Conservation (phyloP, 2,329 filamentous ascomycete genomes). For the Trichoderma citrinoviride region DNA sequence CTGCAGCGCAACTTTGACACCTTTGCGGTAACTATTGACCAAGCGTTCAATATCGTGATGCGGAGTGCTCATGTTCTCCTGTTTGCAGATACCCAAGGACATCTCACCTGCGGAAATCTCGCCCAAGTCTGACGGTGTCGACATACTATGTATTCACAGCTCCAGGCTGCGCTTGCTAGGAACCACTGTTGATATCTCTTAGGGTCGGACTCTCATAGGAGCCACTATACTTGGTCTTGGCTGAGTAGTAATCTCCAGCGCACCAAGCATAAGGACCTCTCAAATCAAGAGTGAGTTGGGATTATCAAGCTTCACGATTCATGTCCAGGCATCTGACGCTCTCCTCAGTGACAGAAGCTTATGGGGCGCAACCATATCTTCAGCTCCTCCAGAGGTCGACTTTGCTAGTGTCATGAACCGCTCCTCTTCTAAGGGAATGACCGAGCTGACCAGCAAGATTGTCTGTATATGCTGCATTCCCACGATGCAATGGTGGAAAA, state of each 20-base stretch:
- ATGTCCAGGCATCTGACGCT: neutral
- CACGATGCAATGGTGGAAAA: neutral
- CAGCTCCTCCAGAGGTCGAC: constrained; percentile 55
- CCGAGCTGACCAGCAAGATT: constrained; percentile 62
- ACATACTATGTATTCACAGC: constrained; percentile 35
- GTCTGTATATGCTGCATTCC: constrained; percentile 38
- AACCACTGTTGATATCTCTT: neutral
- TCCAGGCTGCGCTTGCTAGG: neutral
- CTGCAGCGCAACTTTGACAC: constrained; percentile 44
- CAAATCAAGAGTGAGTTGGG: constrained; percentile 14
- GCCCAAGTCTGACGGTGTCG: constrained; percentile 32
- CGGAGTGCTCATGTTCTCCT: neutral
- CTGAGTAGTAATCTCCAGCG: constrained; percentile 26
- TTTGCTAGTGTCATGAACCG: constrained; percentile 60
- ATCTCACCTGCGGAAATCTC: constrained; percentile 32
- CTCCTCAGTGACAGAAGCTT: constrained; percentile 9
- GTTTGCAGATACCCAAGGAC: constrained; percentile 34
- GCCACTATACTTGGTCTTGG: constrained; percentile 62
- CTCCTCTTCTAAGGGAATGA: constrained; percentile 50
- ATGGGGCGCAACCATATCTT: constrained; percentile 36
- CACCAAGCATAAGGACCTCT: constrained; percentile 38
- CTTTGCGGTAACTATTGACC: constrained; percentile 34
- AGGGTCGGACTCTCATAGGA: constrained; percentile 70
- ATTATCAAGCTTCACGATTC: neutral
- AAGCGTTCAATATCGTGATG: neutral